Evolutionary conservation across 768 basidiomycete species (phyloP).

Genomic region (Tulasnella sp.): DNA sequence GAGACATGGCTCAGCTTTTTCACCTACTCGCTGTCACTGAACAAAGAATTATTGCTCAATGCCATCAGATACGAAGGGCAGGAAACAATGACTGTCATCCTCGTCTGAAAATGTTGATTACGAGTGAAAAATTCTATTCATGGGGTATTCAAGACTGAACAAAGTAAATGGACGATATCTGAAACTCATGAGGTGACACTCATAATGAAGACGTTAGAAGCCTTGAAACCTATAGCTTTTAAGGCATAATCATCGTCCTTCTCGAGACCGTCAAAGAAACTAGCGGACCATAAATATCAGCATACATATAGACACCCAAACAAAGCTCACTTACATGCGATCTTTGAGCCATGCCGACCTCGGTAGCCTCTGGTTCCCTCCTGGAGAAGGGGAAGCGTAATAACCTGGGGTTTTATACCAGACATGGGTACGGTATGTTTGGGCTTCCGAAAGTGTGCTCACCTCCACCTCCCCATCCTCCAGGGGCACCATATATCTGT

Average conservation of each 20-base stretch:
- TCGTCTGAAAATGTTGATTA: too few species aligned
- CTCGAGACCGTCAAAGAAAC: conserved; percentile 50
- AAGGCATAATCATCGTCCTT: conserved; percentile 48
- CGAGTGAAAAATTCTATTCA: too few species aligned
- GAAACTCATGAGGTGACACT: conserved; percentile 28
- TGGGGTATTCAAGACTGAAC: neutral
- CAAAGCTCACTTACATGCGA: conserved; percentile 25
- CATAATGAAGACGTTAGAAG: conserved; percentile 71
- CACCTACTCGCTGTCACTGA: too few species aligned
- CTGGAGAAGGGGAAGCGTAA: conserved; percentile 10
- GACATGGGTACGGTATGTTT: neutral
- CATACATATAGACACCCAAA: neutral
- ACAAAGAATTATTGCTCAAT: too few species aligned
- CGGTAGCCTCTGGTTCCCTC: conserved; percentile 3
- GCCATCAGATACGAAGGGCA: too few species aligned
- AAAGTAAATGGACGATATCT: neutral
- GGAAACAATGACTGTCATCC: too few species aligned
- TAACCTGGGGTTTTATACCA: conserved; percentile 4
- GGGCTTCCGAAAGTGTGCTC: conserved; percentile 22
- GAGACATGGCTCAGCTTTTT: too few species aligned
- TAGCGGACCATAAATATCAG: conserved; percentile 9
- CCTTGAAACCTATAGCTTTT: conserved; percentile 56
- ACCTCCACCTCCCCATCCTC: conserved; percentile 38
- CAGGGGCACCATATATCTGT: conserved; percentile 20
- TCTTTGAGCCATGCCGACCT: conserved; percentile 64